Evolutionary conservation across 2,329 filamentous ascomycete species (phyloP).

Genomic region (Mycosphaerelloides madeirae): DNA sequence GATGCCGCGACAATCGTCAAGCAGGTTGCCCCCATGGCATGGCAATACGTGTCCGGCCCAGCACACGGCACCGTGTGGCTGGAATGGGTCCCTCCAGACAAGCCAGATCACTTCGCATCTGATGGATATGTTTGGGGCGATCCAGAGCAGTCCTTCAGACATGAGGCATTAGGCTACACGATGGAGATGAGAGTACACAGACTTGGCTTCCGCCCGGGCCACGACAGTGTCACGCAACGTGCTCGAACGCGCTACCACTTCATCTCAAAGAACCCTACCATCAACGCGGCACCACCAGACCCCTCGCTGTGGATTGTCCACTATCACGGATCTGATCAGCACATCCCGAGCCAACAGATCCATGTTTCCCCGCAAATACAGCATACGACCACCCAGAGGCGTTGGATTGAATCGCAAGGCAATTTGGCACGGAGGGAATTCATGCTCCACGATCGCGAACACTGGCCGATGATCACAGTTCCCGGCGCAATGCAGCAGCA

Average conservation of each 20-base stretch:
- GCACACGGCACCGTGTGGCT: conserved; percentile 76
- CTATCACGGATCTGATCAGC: conserved; percentile 75
- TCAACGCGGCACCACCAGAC: conserved; percentile 67
- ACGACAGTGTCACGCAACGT: conserved; percentile 70
- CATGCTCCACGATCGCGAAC: conserved; percentile 81
- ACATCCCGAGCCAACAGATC: conserved; percentile 64
- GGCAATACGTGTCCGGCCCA: conserved; percentile 84
- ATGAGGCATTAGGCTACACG: conserved; percentile 67
- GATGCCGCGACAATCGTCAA: conserved; percentile 80
- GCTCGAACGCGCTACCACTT: conserved; percentile 83
- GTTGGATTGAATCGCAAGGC: conserved; percentile 63
- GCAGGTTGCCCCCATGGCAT: conserved; percentile 80
- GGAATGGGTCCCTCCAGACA: conserved; percentile 78
- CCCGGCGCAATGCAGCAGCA: conserved; percentile 40
- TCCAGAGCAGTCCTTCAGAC: conserved; percentile 69
- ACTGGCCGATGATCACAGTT: conserved; percentile 81
- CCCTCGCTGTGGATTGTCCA: conserved; percentile 86
- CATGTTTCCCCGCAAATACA: conserved; percentile 58
- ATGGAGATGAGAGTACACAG: conserved; percentile 86
- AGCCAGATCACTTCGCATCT: conserved; percentile 70
- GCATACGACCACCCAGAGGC: conserved; percentile 56
- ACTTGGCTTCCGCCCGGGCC: conserved; percentile 68
- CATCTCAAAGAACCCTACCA: conserved; percentile 65
- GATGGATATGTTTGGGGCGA: conserved; percentile 92
- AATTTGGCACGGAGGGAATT: conserved; percentile 88